Evolutionary conservation across 768 basidiomycete species (phyloP), one percentile per base, ranked within the genome.

Genomic region (Mycena alexandri): DNA sequence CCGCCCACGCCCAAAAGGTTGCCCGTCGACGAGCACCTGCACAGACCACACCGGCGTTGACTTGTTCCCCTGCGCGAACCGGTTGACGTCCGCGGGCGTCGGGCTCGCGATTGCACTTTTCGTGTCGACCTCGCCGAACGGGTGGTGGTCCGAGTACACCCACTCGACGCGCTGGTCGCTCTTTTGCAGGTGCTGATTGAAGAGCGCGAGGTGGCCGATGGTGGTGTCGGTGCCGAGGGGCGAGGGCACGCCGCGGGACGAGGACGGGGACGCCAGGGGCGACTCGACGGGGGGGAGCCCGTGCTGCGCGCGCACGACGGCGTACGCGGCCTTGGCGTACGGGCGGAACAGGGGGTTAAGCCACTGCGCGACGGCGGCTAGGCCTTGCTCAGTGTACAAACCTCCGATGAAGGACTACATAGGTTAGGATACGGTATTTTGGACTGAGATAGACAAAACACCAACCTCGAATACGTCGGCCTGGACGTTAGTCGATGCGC

Each of bases 21-120:
- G 81, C 4, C 88, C 88, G 50, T 89, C 85, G 54, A 93, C 86
- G 50, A 89, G 76, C 43, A 89, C 90, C 67, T 81, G 86, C 52
- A 88, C 93, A 55, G 79, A 82, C 93, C 93, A 94, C 67, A 92
- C 85, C 3, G 93, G 92, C 24, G 92, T 94, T n/a, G 89, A 85
- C 73, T 82, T 86, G 36, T 82, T 75, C n/a, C 78, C 59, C 11
- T 73, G 72, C 21, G 74, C 74, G 5, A 56, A 63, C 16, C 58
- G 41, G 50, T 59, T 36, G 25, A 33, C 58, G n/a, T 46, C 62
- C 46, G 51, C 25, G 74, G 56, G 11, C 74, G 29, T 38, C 38
- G 38, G 38, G 4, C 5, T 38, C 11, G 11, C 14, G 11, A 38
- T 14, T 14, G 22, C 42, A 33, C 47, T 13, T 10, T 22, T 41